A percentile compares a stretch with the other conserved stretches of the same genome.
These are phyloP conservation scores for Neoboletus brunneissimus DNA, from an alignment of 768 basidiomycete species.

Conservation along the genomic window DNA sequence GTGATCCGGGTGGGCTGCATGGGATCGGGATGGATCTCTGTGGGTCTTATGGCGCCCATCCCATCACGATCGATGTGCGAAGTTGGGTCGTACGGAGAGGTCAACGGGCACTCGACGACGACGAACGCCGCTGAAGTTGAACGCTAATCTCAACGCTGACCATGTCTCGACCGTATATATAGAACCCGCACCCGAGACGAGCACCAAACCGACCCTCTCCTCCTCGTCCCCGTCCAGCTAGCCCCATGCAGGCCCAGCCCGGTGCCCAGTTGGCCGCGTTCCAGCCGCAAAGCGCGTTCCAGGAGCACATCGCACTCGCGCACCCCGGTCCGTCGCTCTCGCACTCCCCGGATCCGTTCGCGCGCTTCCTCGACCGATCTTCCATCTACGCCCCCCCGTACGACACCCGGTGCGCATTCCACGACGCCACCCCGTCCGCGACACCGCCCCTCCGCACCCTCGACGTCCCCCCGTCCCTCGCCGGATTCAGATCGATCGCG, in stretches of 20 bases:
- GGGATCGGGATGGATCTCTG: background rate
- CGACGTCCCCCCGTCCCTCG: constrained; percentile 23
- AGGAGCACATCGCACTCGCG: constrained; percentile 13
- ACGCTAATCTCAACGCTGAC: constrained; percentile 19
- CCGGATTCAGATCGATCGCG: constrained; percentile 21
- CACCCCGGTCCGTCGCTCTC: background rate
- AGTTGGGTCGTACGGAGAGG: background rate
- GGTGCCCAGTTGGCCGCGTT: constrained; percentile 14
- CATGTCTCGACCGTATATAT: constrained; percentile 18
- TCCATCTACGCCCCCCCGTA: constrained; percentile 10
- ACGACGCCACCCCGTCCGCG: background rate
- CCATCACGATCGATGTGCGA: constrained; percentile 26
- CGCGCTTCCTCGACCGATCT: constrained; percentile 33
- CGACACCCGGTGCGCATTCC: background rate
- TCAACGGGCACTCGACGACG: constrained; percentile 13
- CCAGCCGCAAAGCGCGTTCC: constrained; percentile 15
- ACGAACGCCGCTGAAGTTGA: constrained; percentile 26
- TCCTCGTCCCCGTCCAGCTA: too few relatives aligned
- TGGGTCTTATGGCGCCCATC: constrained; percentile 14
- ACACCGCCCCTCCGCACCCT: constrained; percentile 12
- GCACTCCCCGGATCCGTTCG: constrained; percentile 18
- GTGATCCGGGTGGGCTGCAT: constrained; percentile 13
- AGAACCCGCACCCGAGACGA: constrained; percentile 3
- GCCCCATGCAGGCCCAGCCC: too few relatives aligned
- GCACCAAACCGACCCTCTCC: too few relatives aligned